A percentile compares a stretch with the other conserved stretches of the same genome.
Evolutionary conservation across 208 protist genomes (phyloP).

Genomic region (Angomonas ambiguus): DNA sequence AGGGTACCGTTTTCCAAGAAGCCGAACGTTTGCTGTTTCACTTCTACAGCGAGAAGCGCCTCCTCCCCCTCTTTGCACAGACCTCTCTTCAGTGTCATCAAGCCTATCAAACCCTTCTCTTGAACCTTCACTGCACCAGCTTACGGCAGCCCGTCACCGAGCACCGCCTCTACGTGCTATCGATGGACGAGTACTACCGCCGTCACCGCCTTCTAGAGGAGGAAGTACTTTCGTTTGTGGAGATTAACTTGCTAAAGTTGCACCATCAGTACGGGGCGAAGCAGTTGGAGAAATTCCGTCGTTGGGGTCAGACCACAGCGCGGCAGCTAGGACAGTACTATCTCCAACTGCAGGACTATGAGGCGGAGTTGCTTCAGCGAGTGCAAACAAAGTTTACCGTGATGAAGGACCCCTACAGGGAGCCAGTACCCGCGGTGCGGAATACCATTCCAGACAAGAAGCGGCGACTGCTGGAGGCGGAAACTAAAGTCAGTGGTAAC

Average conservation of each 20-base stretch:
- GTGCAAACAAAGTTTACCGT: neutral
- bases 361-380: neutral
- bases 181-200: neutral
- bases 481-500: neutral
- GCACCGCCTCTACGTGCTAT: neutral
- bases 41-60: slow-evolving; percentile 23
- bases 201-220: neutral
- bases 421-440: neutral
- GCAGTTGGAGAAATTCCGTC: slow-evolving; percentile 11
- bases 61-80: slow-evolving; percentile 17
- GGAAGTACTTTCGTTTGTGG: neutral
- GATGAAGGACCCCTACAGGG: neutral
- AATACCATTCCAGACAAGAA: neutral
- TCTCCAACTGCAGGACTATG: slow-evolving; percentile 1
- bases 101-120: slow-evolving; percentile 14
- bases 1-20: slow-evolving; percentile 8
- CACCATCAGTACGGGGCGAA: slow-evolving; percentile 10
- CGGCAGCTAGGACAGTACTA: slow-evolving; percentile 19
- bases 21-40: slow-evolving; percentile 12
- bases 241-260: neutral
- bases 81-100: slow-evolving; percentile 16
- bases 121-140: neutral
- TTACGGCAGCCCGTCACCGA: neutral
- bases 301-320: slow-evolving; percentile 5
- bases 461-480: neutral